Conservation (phyloP, 1,139 yeast genomes). For the Lodderomyces oxycetoniae region DNA sequence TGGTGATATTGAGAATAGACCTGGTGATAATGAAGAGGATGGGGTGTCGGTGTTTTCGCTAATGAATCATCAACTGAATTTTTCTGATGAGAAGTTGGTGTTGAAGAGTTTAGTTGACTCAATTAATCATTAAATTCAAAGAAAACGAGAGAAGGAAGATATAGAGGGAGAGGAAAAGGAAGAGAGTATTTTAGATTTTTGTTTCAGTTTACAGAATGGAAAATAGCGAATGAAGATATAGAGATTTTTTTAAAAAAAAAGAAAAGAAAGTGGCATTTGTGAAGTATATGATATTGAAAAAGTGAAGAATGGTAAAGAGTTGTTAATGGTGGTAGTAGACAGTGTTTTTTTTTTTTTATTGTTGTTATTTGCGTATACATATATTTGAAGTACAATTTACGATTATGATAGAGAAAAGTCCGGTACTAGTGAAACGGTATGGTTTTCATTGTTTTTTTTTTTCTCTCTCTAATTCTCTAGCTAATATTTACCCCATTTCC, state of each 20-base stretch:
- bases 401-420: too few species aligned
- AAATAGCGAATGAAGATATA: too few species aligned
- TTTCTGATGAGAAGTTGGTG: slow-evolving; percentile 32
- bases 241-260: too few species aligned
- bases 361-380: too few species aligned
- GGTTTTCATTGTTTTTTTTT: background rate
- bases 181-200: background rate
- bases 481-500: slow-evolving; percentile 42
- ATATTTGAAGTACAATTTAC: too few species aligned
- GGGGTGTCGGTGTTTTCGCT: slow-evolving; percentile 1
- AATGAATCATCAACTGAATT: slow-evolving; percentile 1
- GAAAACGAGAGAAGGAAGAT: slow-evolving; percentile 1
- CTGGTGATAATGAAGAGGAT: slow-evolving; percentile 7
- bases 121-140: slow-evolving; percentile 27
- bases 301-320: too few species aligned
- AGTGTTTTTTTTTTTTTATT: too few species aligned
- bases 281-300: too few species aligned
- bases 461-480: background rate
- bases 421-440: background rate
- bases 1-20: slow-evolving; percentile 1
- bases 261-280: too few species aligned
- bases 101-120: slow-evolving; percentile 43
- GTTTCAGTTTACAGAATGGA: background rate
- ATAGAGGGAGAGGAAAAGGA: too few species aligned
- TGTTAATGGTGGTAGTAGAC: too few species aligned